A percentile compares a stretch with the other conserved stretches of the same genome.
Conservation (phyloP, 345 rosid genomes). For the Citrus cavaleriei region DNA sequence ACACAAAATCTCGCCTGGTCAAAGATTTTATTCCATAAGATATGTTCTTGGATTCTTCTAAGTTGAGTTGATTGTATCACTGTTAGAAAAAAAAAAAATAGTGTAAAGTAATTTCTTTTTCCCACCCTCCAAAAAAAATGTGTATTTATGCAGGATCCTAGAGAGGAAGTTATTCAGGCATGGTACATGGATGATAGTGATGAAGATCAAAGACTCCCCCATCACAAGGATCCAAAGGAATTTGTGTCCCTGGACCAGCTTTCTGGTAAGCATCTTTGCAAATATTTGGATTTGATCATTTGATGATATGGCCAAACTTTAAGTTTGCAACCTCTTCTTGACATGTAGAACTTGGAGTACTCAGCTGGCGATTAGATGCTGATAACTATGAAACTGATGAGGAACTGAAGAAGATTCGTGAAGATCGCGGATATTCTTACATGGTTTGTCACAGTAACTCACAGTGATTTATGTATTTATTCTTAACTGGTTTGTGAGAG, state of each 20-base stretch:
- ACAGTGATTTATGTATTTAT: background rate
- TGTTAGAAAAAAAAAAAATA: too few relatives aligned
- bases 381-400: conserved; percentile 86
- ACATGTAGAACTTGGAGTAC: conserved; percentile 75
- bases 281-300: background rate
- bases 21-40: background rate
- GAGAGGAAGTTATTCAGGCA: conserved; percentile 81
- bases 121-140: background rate
- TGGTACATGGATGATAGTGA: conserved; percentile 92
- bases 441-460: conserved; percentile 42
- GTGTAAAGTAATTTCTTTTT: too few relatives aligned
- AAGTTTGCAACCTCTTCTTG: background rate
- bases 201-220: conserved; percentile 89
- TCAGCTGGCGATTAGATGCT: conserved; percentile 90
- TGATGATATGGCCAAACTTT: background rate
- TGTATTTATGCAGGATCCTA: conserved; percentile 35
- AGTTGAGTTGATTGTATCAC: background rate
- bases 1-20: background rate
- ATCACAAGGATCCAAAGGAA: conserved; percentile 81
- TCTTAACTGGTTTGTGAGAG: background rate
- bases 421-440: conserved; percentile 85
- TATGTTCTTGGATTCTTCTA: background rate
- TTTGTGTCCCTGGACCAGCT: conserved; percentile 73
- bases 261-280: conserved; percentile 36
- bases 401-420: conserved; percentile 81